Conservation (phyloP, 805 yeast genomes). For the Saccharomycopsis schoenii region DNA sequence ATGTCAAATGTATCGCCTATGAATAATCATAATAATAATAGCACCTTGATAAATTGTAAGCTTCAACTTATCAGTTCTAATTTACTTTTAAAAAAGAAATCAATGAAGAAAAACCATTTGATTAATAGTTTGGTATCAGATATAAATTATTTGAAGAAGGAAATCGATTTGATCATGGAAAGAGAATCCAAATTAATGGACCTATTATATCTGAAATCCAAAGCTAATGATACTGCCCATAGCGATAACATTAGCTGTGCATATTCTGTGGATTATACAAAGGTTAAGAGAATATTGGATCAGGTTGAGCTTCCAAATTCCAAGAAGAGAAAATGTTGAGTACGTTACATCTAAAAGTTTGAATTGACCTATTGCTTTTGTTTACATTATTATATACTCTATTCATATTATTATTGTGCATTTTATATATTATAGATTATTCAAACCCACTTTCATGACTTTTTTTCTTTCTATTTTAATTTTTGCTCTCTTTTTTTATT, state of each 20-base stretch:
- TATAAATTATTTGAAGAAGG: conserved; percentile 6
- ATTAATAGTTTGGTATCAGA: conserved; percentile 15
- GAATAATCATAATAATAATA: neutral
- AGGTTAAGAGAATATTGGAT: neutral
- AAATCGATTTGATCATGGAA: conserved; percentile 13
- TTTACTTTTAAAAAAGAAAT: conserved; percentile 16
- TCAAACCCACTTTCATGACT: neutral
- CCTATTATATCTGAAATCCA: neutral
- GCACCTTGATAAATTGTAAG: conserved; percentile 7
- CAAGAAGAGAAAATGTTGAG: neutral
- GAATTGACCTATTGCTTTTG: no score
- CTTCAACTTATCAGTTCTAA: conserved; percentile 17
- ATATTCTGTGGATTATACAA: neutral
- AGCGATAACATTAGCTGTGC: neutral
- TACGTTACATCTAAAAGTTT: neutral
- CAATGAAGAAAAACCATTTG: conserved; percentile 14
- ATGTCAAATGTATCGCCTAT: neutral
- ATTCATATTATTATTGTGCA: neutral
- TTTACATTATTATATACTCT: neutral
- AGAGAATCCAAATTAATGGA: conserved; percentile 11
- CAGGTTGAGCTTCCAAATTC: neutral
- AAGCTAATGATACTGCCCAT: neutral
- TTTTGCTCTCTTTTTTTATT: neutral
- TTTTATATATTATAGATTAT: neutral
- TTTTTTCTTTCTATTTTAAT: neutral